Evolutionary conservation across 1,139 yeast genomes (phyloP).

Genomic region (Citeromyces hawaiiensis): DNA sequence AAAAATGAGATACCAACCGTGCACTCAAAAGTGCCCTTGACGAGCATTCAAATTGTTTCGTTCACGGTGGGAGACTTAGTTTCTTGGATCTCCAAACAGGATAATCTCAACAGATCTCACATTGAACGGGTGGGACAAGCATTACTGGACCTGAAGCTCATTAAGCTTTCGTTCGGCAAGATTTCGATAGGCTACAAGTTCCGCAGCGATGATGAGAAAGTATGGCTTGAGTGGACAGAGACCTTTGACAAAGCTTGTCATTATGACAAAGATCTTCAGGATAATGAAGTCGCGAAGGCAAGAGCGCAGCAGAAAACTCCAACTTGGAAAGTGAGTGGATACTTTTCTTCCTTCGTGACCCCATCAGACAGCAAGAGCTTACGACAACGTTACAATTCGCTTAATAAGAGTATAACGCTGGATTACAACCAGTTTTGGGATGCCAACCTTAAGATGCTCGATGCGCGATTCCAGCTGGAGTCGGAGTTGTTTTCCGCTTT

Average conservation of each 20-base stretch:
- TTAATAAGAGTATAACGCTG: not conserved
- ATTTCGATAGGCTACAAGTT: constrained; percentile 10
- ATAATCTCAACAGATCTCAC: constrained; percentile 5
- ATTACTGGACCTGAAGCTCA: constrained; percentile 7
- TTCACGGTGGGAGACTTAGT: constrained; percentile 6
- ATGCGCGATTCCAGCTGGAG: not conserved
- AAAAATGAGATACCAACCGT: constrained; percentile 4
- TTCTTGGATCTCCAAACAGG: constrained; percentile 3
- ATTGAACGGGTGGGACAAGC: constrained; percentile 9
- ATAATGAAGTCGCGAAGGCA: constrained; percentile 3
- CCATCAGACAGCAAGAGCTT: not conserved
- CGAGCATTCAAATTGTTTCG: constrained; percentile 5
- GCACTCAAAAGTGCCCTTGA: constrained; percentile 6
- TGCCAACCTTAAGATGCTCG: not conserved
- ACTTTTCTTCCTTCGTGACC: not conserved
- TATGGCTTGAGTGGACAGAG: constrained; percentile 8
- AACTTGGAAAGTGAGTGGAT: not conserved
- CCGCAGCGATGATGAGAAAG: constrained; percentile 9
- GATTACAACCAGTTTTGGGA: not conserved
- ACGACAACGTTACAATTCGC: not conserved
- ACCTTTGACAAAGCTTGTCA: constrained; percentile 6
- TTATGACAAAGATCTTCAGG: constrained; percentile 4
- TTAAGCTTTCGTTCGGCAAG: constrained; percentile 8
- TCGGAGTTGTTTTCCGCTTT: not conserved
- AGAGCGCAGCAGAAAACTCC: constrained; percentile 1